phyloP scores from a whole-genome alignment of 2,329 filamentous ascomycete species.

The Coniochaeta hoffmannii region DNA sequence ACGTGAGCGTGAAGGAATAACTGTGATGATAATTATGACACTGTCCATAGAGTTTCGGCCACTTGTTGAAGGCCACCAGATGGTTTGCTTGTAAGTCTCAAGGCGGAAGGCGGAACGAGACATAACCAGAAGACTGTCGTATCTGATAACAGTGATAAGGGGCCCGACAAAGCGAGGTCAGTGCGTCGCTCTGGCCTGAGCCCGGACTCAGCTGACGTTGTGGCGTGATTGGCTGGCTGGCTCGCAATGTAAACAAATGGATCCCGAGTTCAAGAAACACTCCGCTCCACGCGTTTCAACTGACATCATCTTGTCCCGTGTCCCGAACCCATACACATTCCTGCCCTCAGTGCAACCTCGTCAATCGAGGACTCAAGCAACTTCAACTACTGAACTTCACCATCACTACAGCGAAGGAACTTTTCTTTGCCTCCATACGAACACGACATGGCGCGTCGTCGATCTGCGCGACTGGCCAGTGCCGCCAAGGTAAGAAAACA shows the following conservation, averaged over 20 bases:
- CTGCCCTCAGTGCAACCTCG: neutral
- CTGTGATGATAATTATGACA: too few relatives aligned
- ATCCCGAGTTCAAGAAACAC: neutral
- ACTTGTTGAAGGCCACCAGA: too few relatives aligned
- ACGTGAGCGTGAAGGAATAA: too few relatives aligned
- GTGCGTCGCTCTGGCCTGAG: neutral
- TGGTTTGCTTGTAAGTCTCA: too few relatives aligned
- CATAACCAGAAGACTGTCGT: too few relatives aligned
- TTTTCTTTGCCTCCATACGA: neutral
- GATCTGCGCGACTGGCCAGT: slow-evolving; percentile 36
- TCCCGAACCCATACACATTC: neutral
- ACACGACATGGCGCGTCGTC: slow-evolving; percentile 30
- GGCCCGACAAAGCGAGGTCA: too few relatives aligned
- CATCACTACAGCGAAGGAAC: neutral
- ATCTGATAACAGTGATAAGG: too few relatives aligned
- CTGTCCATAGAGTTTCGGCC: too few relatives aligned
- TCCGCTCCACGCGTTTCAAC: neutral
- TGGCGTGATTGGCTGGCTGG: neutral
- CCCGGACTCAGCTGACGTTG: neutral
- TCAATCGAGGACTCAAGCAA: neutral
- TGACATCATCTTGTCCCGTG: neutral
- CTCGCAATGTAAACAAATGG: neutral
- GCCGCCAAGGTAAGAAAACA: slow-evolving; percentile 26
- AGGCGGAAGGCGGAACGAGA: too few relatives aligned
- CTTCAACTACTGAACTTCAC: neutral